Evolutionary conservation across 495 filamentous ascomycete species (phyloP).

Genomic region (Massariosphaeria phaeospora): DNA sequence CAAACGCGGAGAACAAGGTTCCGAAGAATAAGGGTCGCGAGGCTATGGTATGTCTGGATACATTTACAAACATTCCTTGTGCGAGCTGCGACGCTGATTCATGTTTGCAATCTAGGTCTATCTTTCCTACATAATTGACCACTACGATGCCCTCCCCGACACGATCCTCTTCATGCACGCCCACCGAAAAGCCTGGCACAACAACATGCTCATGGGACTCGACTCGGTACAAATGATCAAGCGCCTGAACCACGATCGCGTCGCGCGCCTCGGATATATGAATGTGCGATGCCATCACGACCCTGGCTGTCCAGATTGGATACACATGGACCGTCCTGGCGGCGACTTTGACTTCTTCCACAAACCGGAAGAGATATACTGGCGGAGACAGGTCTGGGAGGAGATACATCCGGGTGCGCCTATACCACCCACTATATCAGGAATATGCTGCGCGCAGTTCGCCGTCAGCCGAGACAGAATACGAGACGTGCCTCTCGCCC

Average conservation of each 20-base stretch:
- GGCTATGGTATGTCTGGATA: conserved; percentile 24
- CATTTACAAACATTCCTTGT: not conserved
- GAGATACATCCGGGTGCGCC: conserved; percentile 33
- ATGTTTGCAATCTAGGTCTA: conserved; percentile 19
- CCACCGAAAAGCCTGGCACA: conserved; percentile 34
- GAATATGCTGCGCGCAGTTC: conserved; percentile 59
- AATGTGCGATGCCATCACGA: conserved; percentile 59
- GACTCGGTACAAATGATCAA: conserved; percentile 51
- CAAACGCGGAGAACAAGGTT: conserved; percentile 20
- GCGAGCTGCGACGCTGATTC: not conserved
- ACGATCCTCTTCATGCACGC: conserved; percentile 31
- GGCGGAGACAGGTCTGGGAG: conserved; percentile 28
- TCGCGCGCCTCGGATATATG: conserved; percentile 58
- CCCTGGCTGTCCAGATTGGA: conserved; percentile 62
- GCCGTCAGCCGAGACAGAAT: conserved; percentile 34
- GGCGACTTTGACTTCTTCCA: conserved; percentile 30
- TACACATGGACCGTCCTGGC: conserved; percentile 39
- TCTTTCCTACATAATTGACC: conserved; percentile 32
- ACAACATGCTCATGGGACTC: conserved; percentile 47
- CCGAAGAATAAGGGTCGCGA: conserved; percentile 34
- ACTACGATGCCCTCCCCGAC: conserved; percentile 33
- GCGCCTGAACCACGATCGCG: conserved; percentile 51
- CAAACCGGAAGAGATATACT: conserved; percentile 34
- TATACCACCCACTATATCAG: conserved; percentile 26
- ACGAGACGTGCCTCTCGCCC: conserved; percentile 52